Evolutionary conservation across 2,329 filamentous ascomycete genomes (phyloP), one percentile per base, ranked within the genome.

Genomic region (Cladosporium sp.): DNA sequence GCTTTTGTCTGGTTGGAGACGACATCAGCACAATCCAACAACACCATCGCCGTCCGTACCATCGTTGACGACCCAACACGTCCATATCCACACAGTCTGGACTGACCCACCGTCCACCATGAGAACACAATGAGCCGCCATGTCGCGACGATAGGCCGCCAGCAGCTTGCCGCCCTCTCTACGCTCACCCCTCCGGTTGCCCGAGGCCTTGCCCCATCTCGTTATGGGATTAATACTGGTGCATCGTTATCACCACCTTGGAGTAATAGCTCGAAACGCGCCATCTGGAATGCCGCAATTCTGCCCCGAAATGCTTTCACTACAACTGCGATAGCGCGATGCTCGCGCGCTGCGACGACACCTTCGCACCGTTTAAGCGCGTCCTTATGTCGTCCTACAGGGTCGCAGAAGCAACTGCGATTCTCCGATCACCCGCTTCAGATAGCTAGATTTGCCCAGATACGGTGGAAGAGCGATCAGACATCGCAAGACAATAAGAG

Each of bases 121-220:
- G 52, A 63, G 50, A 46, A 53, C 41, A 53, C 50, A 46, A 76
- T 76, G 73, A 73, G 68, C 63, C 63, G 72, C 64, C 68, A 73
- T 74, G 71, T 68, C 64, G 67, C 61, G 60, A 56, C 60, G 55
- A 58, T 57, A 61, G 59, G 60, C 64, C 61, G 66, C 64, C 67
- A 67, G 66, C 48, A 40, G 37, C 43, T 42, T 33, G 9, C 44
- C n/a, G n/a, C 50, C 43, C 31, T 37, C 19, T 14, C 46, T 35
- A 18, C 41, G 9, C 8, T 22, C 38, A 37, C n/a, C 18, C 31
- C 32, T 35, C 48, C 40, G 40, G 13, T 33, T 43, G 33, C 41
- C 41, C 48, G 48, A 37, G 18, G 18, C 38, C 33, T 50, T 33
- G 9, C 40, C 35, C 40, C 38, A 34, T 40, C 18, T 8, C 28